Conservation (phyloP, 495 filamentous ascomycete genomes). For the Penicillium waksmanii region DNA sequence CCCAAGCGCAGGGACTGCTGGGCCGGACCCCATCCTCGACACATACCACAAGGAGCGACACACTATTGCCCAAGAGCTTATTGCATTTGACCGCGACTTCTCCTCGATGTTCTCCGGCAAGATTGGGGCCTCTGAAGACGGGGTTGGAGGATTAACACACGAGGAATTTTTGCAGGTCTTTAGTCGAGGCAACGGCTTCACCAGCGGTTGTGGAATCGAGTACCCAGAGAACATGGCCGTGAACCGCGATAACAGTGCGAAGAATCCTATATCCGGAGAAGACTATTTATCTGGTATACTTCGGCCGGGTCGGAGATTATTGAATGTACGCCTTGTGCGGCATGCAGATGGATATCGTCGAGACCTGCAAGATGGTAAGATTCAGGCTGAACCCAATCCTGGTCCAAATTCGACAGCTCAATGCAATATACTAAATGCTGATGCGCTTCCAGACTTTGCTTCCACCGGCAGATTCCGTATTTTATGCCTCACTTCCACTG, state of each 20-base stretch:
- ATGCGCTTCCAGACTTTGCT: conserved; percentile 34
- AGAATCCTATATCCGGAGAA: conserved; percentile 41
- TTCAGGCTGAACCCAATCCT: neutral
- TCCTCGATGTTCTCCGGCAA: conserved; percentile 55
- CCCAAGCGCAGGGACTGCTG: conserved; percentile 28
- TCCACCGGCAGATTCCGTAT: conserved; percentile 53
- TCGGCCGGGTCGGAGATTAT: conserved; percentile 34
- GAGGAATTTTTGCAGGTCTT: conserved; percentile 57
- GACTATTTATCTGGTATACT: conserved; percentile 50
- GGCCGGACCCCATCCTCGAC: conserved; percentile 57
- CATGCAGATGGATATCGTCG: conserved; percentile 51
- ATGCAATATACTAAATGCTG: neutral
- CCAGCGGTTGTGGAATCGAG: conserved; percentile 51
- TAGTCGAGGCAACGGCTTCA: conserved; percentile 49
- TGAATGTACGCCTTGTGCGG: conserved; percentile 42
- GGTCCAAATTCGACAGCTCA: neutral
- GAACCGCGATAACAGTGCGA: conserved; percentile 23
- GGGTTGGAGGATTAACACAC: conserved; percentile 45
- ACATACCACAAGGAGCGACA: conserved; percentile 75
- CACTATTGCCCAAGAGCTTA: conserved; percentile 70
- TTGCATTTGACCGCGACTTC: conserved; percentile 69
- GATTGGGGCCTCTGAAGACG: conserved; percentile 42
- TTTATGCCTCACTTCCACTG: conserved; percentile 43
- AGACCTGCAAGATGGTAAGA: conserved; percentile 53
- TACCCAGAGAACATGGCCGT: conserved; percentile 49